These are phyloP conservation scores for Avicennia marina DNA, from an alignment of 257 asterid species.

Conservation along the genomic window DNA sequence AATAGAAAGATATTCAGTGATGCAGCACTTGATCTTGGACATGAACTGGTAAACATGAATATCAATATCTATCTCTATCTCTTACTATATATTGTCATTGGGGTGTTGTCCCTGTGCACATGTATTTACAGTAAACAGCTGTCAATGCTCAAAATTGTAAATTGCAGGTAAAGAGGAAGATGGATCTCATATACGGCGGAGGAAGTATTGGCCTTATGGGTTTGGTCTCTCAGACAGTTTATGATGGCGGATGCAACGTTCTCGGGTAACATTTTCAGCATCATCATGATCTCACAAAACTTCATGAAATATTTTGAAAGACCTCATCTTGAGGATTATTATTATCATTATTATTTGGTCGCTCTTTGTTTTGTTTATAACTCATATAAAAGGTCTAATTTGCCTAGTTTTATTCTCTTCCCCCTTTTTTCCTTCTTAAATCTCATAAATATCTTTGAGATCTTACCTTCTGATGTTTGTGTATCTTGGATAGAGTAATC, in stretches of 20 bases:
- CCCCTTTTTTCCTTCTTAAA: not conserved
- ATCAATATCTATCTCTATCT: not conserved
- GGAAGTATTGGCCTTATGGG: conserved; percentile 79
- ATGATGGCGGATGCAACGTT: conserved; percentile 57
- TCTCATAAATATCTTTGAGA: not conserved
- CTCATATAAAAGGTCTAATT: too few relatives aligned
- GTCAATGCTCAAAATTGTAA: not conserved
- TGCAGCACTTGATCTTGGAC: conserved; percentile 69
- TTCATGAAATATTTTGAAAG: too few relatives aligned
- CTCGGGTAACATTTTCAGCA: conserved; percentile 36
- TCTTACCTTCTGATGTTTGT: not conserved
- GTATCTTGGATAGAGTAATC: conserved; percentile 38
- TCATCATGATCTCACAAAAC: too few relatives aligned
- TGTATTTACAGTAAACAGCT: not conserved
- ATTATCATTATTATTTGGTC: too few relatives aligned
- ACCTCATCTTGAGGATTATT: too few relatives aligned
- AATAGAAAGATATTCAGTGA: conserved; percentile 50
- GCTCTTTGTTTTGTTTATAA: too few relatives aligned
- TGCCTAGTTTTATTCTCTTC: not conserved
- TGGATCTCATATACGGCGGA: conserved; percentile 66
- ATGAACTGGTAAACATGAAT: conserved; percentile 37
- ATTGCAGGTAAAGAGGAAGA: conserved; percentile 46
- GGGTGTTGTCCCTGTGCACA: too few relatives aligned
- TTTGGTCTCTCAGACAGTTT: conserved; percentile 52
- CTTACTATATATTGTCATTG: too few relatives aligned